phyloP scores from a whole-genome alignment of 2,329 filamentous ascomycete genomes.

The Penicillium sp. region DNA sequence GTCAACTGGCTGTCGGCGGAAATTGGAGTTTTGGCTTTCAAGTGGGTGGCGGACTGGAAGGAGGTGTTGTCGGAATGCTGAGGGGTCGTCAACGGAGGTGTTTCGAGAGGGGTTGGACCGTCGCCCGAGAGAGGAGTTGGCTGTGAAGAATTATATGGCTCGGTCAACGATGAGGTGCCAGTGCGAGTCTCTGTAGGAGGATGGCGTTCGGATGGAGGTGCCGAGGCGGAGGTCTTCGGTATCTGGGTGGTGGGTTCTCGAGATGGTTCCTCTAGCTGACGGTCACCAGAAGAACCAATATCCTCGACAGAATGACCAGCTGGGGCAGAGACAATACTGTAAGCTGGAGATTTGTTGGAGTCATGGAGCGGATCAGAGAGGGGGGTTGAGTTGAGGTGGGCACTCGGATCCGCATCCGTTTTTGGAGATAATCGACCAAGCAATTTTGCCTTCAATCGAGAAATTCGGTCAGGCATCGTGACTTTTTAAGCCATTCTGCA shows the following conservation, averaged over 20 bases:
- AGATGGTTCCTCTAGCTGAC: conserved; percentile 10
- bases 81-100: conserved; percentile 20
- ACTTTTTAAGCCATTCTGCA: conserved; percentile 2
- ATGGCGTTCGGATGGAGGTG: conserved; percentile 12
- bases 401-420: conserved; percentile 28
- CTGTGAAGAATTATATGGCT: conserved; percentile 23
- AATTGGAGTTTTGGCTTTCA: conserved; percentile 19
- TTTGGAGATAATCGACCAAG: conserved; percentile 37
- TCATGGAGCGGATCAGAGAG: conserved; percentile 19
- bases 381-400: conserved; percentile 24
- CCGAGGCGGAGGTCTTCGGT: conserved; percentile 7
- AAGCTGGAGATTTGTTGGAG: conserved; percentile 22
- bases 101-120: conserved; percentile 19
- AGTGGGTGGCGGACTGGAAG: conserved; percentile 18
- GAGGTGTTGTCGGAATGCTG: conserved; percentile 24
- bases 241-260: background rate
- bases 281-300: conserved; percentile 10
- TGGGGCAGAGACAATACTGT: conserved; percentile 27
- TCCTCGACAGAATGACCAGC: conserved; percentile 14
- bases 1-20: conserved; percentile 22
- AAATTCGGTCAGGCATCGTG: conserved; percentile 35
- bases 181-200: conserved; percentile 10
- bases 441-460: conserved; percentile 37
- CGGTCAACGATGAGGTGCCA: conserved; percentile 15
- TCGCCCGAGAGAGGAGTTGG: conserved; percentile 26